Base-by-base conservation (phyloP, 164 flowering plant species). In the Magnolia changhungtana region DNA sequence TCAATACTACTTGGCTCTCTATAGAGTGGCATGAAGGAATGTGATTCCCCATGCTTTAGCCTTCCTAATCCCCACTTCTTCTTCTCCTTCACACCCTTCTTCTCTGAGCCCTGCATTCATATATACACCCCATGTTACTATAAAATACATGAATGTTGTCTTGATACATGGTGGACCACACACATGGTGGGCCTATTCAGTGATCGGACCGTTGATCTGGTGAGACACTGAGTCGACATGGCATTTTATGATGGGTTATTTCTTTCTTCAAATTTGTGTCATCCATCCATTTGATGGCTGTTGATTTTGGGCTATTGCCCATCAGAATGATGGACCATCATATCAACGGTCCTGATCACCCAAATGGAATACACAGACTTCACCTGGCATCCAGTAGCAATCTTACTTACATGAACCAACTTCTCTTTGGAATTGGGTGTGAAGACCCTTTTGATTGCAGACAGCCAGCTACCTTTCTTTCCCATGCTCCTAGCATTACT, bases 1-100 rank as follows among this genome's bases (percentile, higher is more conserved):
- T 96, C 98, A 63, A 96, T 86, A 75, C 97, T 96, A 80, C 99
- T 96, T 27, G 98, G 96, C 78, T 87, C 94, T 76, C 96, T 88
- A 79, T 89, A 85, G 8, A 89, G 84, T 50, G 97, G 92, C 63
- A 93, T 89, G 82, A 93, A 95, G 21, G 95, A 92, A 80, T 82
- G 84, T 70, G 80, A 72, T 68, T 89, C 96, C 72, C 91, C 90
- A 83, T 78, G 84, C 85, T 78, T 88, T 37, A 85, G 75, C 78
- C 78, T 88, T 65, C 89, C 90, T 1, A 82, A 24, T 64, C 89
- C 88, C 80, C 89, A 87, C 83, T 86, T 85, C 86, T 87, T 91
- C 82, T 88, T 89, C 72, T 89, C 91, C 77, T 87, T 90, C 9
- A 81, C 67, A 71, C 61, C 78, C 71, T 79, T 91, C 81, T 82